Evolutionary conservation across 331 rosid genomes (phyloP), one percentile per base, ranked within the genome.

Genomic region (Spiraea crenata): DNA sequence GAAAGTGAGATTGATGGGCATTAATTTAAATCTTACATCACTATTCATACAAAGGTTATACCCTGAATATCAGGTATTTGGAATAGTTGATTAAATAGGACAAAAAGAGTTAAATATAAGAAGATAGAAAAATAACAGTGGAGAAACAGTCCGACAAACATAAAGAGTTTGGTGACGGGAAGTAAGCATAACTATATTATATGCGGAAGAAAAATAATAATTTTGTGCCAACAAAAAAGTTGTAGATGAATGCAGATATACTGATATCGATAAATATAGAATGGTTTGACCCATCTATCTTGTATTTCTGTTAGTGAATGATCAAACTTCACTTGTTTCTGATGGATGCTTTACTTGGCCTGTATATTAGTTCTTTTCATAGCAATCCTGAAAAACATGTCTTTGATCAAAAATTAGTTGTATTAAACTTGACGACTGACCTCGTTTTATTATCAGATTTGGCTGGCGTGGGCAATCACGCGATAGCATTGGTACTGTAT

Each of bases 391-490:
- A 60, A 31, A n/a, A 35, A 39, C 4, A 20, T 15, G 14, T 60
- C 31, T 44, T 16, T 56, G 7, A 14, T 74, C 46, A 41, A 59
- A 42, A 25, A 50, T 81, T 45, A 38, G 6, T 61, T 64, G 47
- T 72, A 56, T 49, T 38, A 61, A 76, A 57, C 52, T 77, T 47
- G 40, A 65, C 76, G 42, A 69, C 65, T 79, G 56, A 51, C 63
- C 45, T 81, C 76, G 15, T 71, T 56, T 39, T 16, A 42, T 37
- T 78, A 58, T 69, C 74, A 95, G 99, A 88, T 95, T 95, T 85
- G 97, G 97, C 75, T 93, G 99, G 99, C 98, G 96, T 70, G 99
- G 93, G 70, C 99, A 89, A 82, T 82, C 98, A 46, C 96, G 93
- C 14, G 98, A 95, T 76, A 95, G 99, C 83, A 78, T 95, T 75